These are phyloP conservation scores for Tetradesmus obliquus DNA, from an alignment of 139 green algal species.

Conservation along the genomic window DNA sequence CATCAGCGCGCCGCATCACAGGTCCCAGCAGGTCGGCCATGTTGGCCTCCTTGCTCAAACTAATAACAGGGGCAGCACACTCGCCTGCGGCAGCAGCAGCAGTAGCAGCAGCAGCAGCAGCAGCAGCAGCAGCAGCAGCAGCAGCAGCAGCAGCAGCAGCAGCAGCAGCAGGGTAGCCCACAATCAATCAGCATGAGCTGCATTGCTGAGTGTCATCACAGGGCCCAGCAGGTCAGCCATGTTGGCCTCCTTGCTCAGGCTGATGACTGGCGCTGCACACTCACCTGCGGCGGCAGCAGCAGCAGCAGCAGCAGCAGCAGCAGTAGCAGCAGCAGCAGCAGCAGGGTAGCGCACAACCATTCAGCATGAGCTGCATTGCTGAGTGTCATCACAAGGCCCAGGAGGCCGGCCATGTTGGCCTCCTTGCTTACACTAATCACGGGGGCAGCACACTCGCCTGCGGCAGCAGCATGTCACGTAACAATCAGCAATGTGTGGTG, in stretches of 20 bases:
- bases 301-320: not conserved
- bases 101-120: not conserved
- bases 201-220: no score
- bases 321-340: not conserved
- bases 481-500: not conserved
- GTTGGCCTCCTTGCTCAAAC: not conserved
- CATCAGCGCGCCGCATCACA: slow-evolving; percentile 14
- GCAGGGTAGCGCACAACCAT: no score
- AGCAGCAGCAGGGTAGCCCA: no score
- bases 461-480: not conserved
- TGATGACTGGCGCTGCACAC: slow-evolving; percentile 18
- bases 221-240: slow-evolving; percentile 2
- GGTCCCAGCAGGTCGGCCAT: slow-evolving; percentile 24
- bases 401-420: not conserved
- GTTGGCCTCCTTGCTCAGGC: not conserved
- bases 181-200: no score
- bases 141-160: no score
- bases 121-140: no score
- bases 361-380: no score
- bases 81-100: not conserved
- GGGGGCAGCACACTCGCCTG: not conserved
- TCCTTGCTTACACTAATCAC: not conserved
- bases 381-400: not conserved
- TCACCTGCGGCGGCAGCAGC: not conserved
- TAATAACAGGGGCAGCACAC: slow-evolving; percentile 19